A percentile compares a stretch with the other conserved stretches of the same genome.
These are phyloP conservation scores for Labyrinthula sp. DNA, from an alignment of 352 stramenopile species.

Conservation along the genomic window DNA sequence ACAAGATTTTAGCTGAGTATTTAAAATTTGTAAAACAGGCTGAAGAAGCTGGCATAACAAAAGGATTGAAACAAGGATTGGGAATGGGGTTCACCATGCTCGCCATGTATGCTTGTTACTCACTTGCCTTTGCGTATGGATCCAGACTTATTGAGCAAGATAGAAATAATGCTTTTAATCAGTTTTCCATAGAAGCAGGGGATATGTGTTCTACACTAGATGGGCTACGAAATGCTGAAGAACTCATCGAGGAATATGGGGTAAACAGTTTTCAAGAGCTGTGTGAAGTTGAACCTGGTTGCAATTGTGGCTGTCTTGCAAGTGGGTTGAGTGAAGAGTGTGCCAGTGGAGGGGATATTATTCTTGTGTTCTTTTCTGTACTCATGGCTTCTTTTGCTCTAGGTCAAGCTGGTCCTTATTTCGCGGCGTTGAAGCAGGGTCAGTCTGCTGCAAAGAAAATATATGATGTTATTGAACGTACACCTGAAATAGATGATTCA, in stretches of 20 bases:
- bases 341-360: constrained; percentile 6
- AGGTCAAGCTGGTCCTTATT: constrained; percentile 4
- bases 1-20: constrained; percentile 4
- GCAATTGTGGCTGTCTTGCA: constrained; percentile 5
- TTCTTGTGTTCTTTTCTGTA: constrained; percentile 24
- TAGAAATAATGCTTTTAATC: no score
- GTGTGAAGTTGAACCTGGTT: no score
- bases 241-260: background rate
- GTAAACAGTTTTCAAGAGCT: constrained; percentile 1
- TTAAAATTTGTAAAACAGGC: constrained; percentile 28
- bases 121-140: constrained; percentile 66
- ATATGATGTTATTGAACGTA: constrained; percentile 24
- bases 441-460: constrained; percentile 22
- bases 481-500: constrained; percentile 27
- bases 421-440: constrained; percentile 21
- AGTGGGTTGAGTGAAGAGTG: constrained; percentile 22
- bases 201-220: background rate
- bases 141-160: constrained; percentile 69
- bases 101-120: constrained; percentile 42
- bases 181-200: no score
- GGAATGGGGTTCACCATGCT: constrained; percentile 31
- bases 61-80: constrained; percentile 31
- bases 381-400: constrained; percentile 27
- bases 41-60: constrained; percentile 39
- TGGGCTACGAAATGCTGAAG: background rate